Evolutionary conservation across 1,284 basidiomycete genomes (phyloP), one percentile per base, ranked within the genome.

Genomic region (Athelia psychrophila): DNA sequence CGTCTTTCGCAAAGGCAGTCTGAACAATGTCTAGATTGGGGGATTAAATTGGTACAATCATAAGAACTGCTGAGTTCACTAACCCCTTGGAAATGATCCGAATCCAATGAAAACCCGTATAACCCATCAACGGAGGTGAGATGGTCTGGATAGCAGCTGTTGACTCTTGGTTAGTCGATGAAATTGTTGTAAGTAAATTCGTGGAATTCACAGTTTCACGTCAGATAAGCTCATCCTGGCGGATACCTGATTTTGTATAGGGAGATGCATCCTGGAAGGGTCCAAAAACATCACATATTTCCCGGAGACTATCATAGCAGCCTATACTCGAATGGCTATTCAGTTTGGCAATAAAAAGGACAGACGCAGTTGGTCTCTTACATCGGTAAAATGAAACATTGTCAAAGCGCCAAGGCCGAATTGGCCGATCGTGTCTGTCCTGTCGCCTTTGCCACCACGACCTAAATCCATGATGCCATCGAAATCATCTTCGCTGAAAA

Each of bases 361-460:
- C 27, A 30, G 13, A 30, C 40, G 30, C 20, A 16, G 10, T 15
- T 12, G 23, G 55, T 42, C n/a, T 38, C 52, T 5, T 30, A 77
- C 77, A 61, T 80, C 77, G 1, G 73, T 72, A 46, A 79, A 70
- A 53, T 79, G 75, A 50, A 75, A 81, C 65, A 79, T 72, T 0
- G 74, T 73, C 8, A 80, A 63, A 6, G 76, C 72, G 6, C 79
- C 79, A 12, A 76, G 63, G 2, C 78, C 79, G 62, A 78, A 81
- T 35, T 74, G 72, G 2, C 78, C 78, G 48, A 80, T 79, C 2
- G 65, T 72, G 47, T 70, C 68, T 0, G 54, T 56, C 19, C 58
- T 59, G 2, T 55, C 65, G 13, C 58, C 56, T 57, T 81, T 80
- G 1, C 75, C 74, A 6, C 78, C 77, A 12, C 69, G 60, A 2